These are phyloP conservation scores for Blyttiomyces sp. DNA, from an alignment of 371 early-diverging fungal species.

Conservation along the genomic window DNA sequence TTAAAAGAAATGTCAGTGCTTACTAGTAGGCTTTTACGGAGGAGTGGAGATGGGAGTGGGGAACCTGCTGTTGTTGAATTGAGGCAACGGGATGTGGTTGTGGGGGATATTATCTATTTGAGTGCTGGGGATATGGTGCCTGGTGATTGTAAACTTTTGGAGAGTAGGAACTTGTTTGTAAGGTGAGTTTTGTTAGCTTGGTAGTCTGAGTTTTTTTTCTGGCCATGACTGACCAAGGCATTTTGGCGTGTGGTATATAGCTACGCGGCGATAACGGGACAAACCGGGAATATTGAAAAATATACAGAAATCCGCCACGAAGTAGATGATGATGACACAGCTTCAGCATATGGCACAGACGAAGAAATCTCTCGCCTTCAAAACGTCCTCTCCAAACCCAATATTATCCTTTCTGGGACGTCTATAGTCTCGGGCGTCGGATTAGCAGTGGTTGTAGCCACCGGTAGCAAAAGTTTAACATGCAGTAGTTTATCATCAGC, in stretches of 20 bases:
- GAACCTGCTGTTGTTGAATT: too few species aligned
- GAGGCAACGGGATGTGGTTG: slow-evolving; percentile 37
- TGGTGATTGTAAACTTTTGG: slow-evolving; percentile 61
- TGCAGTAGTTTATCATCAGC: background rate
- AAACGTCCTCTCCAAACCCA: too few species aligned
- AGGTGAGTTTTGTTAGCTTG: slow-evolving; percentile 80
- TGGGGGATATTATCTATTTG: slow-evolving; percentile 62
- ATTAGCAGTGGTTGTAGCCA: slow-evolving; percentile 19
- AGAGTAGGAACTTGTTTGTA: slow-evolving; percentile 70
- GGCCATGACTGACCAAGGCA: slow-evolving; percentile 33
- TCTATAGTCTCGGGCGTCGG: slow-evolving; percentile 63
- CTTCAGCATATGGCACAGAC: too few species aligned
- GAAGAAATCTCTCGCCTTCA: too few species aligned
- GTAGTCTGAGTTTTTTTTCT: slow-evolving; percentile 60
- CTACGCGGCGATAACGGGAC: too few species aligned
- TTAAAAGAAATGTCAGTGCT: too few species aligned
- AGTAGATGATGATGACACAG: too few species aligned
- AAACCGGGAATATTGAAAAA: too few species aligned
- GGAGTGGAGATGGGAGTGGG: too few species aligned
- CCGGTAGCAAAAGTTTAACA: slow-evolving; percentile 10
- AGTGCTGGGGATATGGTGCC: slow-evolving; percentile 65
- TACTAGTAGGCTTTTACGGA: too few species aligned
- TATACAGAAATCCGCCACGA: too few species aligned
- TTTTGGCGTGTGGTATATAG: slow-evolving; percentile 67
- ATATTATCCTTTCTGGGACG: slow-evolving; percentile 75